phyloP scores from a whole-genome alignment of 345 rosid species.

The Acer negundo region DNA sequence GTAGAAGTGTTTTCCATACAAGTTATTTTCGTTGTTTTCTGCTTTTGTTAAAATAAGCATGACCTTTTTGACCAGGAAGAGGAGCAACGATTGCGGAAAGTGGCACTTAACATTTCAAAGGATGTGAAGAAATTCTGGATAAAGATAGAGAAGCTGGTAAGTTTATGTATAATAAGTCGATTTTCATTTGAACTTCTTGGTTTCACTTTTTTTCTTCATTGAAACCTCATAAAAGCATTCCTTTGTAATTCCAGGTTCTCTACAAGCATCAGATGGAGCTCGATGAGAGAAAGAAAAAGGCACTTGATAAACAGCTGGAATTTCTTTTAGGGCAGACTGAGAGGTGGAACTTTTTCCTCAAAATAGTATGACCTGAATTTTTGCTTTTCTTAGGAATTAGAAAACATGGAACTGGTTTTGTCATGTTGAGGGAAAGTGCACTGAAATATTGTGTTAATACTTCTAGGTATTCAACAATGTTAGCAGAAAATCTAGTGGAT shows the following conservation, averaged over 20 bases:
- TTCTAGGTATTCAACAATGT: constrained; percentile 95
- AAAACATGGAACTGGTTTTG: neutral
- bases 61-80: constrained; percentile 69
- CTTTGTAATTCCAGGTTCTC: constrained; percentile 62
- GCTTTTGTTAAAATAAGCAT: constrained; percentile 19
- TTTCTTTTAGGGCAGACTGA: constrained; percentile 99
- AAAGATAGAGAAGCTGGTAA: constrained; percentile 97
- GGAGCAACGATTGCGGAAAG: constrained; percentile 83
- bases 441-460: constrained; percentile 9
- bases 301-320: constrained; percentile 95
- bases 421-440: constrained; percentile 1
- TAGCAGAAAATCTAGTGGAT: constrained; percentile 94
- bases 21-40: constrained; percentile 3
- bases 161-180: constrained; percentile 29
- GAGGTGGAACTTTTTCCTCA: constrained; percentile 50
- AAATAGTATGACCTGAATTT: neutral
- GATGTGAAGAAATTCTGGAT: constrained; percentile 97
- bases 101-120: constrained; percentile 87
- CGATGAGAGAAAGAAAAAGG: constrained; percentile 94
- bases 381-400: constrained; percentile 3
- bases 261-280: constrained; percentile 97
- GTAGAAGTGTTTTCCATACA: constrained; percentile 6
- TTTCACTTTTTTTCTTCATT: constrained; percentile 17
- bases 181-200: constrained; percentile 13
- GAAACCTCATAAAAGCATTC: constrained; percentile 21